These are phyloP conservation scores for Diaporthe eres DNA, from an alignment of 2,329 filamentous ascomycete genomes.

Conservation along the genomic window DNA sequence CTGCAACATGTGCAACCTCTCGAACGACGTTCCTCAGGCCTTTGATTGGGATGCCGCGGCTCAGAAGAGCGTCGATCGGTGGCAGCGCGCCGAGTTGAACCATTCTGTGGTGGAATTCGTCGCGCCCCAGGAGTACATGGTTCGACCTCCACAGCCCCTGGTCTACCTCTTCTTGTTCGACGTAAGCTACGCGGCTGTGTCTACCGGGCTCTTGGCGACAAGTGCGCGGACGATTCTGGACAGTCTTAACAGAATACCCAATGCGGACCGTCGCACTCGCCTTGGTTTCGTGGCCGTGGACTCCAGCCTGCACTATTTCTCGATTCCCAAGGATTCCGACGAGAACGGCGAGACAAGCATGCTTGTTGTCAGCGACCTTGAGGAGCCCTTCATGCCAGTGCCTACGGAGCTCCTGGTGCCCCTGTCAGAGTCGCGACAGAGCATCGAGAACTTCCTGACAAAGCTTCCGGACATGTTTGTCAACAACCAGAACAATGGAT, in stretches of 20 bases:
- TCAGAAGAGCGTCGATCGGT: slow-evolving; percentile 92
- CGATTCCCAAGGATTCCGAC: slow-evolving; percentile 88
- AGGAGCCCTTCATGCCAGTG: slow-evolving; percentile 96
- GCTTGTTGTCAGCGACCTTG: slow-evolving; percentile 94
- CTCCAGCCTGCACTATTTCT: slow-evolving; percentile 95
- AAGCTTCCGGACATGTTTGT: slow-evolving; percentile 98
- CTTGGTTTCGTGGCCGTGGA: slow-evolving; percentile 97
- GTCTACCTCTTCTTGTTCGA: slow-evolving; percentile 97
- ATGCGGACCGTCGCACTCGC: slow-evolving; percentile 91
- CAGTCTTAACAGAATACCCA: slow-evolving; percentile 97
- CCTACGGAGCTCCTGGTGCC: slow-evolving; percentile 93
- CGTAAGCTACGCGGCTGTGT: slow-evolving; percentile 91
- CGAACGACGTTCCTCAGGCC: slow-evolving; percentile 98
- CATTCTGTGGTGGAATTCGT: slow-evolving; percentile 98
- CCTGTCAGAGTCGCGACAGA: slow-evolving; percentile 87
- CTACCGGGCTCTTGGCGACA: slow-evolving; percentile 91
- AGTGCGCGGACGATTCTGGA: slow-evolving; percentile 94
- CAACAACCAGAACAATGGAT: slow-evolving; percentile 88
- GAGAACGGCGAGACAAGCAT: slow-evolving; percentile 89
- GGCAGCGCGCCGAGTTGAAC: slow-evolving; percentile 93
- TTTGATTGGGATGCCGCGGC: slow-evolving; percentile 97
- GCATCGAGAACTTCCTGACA: slow-evolving; percentile 90
- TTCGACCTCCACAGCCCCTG: slow-evolving; percentile 93
- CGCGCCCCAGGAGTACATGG: slow-evolving; percentile 99
- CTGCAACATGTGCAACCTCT: slow-evolving; percentile 99